phyloP scores from a whole-genome alignment of 2,329 filamentous ascomycete genomes.

The Phaeoacremonium minimum region DNA sequence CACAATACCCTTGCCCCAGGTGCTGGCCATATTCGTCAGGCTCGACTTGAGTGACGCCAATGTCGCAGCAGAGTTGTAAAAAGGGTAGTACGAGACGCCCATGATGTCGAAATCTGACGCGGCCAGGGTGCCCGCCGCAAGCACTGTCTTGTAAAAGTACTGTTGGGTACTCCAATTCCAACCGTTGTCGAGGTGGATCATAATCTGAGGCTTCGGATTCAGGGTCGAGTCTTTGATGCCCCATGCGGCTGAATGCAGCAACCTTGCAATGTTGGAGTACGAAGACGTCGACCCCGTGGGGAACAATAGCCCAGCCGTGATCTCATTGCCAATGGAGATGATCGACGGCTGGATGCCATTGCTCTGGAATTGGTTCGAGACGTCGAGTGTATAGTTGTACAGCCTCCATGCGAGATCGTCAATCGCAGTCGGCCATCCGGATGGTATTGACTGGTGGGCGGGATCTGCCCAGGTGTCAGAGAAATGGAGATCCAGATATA shows the following conservation, averaged over 20 bases:
- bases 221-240: conserved; percentile 62
- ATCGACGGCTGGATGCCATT: conserved; percentile 54
- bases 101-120: conserved; percentile 64
- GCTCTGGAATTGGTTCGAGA: conserved; percentile 55
- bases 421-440: conserved; percentile 59
- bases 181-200: conserved; percentile 74
- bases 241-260: conserved; percentile 60
- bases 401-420: conserved; percentile 55
- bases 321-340: conserved; percentile 72
- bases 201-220: conserved; percentile 57
- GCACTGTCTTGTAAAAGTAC: conserved; percentile 53
- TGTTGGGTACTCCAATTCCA: conserved; percentile 66
- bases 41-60: conserved; percentile 51
- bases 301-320: conserved; percentile 63
- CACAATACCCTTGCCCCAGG: conserved; percentile 62
- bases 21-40: conserved; percentile 53
- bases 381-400: conserved; percentile 64
- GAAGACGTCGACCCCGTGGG: conserved; percentile 54
- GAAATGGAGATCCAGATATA: conserved; percentile 62
- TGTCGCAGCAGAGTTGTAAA: conserved; percentile 58
- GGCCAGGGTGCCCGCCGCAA: conserved; percentile 44
- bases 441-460: conserved; percentile 55
- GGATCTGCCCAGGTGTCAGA: conserved; percentile 72
- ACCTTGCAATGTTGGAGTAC: conserved; percentile 55
- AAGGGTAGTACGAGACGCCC: conserved; percentile 71